Base-by-base conservation (phyloP, 805 yeast genomes). In the Metschnikowia colocasiae region DNA sequence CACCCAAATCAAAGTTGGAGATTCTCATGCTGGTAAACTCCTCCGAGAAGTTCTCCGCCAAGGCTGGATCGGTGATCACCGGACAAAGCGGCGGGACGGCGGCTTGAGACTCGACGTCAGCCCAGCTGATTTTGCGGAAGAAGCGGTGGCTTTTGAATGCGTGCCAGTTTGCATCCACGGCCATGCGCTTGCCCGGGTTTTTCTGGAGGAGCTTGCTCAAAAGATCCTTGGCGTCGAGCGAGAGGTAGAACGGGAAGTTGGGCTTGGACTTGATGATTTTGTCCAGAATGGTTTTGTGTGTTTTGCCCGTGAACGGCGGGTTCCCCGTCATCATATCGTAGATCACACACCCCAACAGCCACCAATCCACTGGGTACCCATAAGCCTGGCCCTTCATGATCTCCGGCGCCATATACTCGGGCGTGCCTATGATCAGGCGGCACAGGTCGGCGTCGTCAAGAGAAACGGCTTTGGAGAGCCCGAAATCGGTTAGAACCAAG, bases 361-460 rank as follows among this genome's bases (percentile, higher is more conserved):
- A 73, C 77, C 77, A 73, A 53, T 73, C 77, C 4, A 72, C 77
- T 3, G 66, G 60, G 50, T 65, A 73, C 45, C 77, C 80, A 55
- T 85, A 85, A 3, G 75, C 74, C 2, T 67, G 63, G 3, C 66
- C 65, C 16, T 56, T 54, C 18, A 76, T 64, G 16, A 85, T 75
- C 56, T 85, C 94, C 1, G 94, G 94, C 1, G 94, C 92, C 71
- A 83, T 77, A 59, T 85, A 85, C 5, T 90, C 91, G 1, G 87
- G 92, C 86, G 62, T 89, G 79, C 27, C 83, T 75, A 25, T 82
- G 76, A 20, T 65, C 60, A 33, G 81, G 74, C 40, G 71, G 46
- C 52, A 51, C 46, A 76, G 76, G 69, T 22, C 76, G 74, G 31
- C 71, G 59, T 43, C 76, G 59, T 0, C 80, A 64, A 46, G 69